A percentile compares a stretch with the other conserved stretches of the same genome.
These are phyloP conservation scores for Fusarium chaquense DNA, from an alignment of 2,329 filamentous ascomycete genomes.

Conservation along the genomic window DNA sequence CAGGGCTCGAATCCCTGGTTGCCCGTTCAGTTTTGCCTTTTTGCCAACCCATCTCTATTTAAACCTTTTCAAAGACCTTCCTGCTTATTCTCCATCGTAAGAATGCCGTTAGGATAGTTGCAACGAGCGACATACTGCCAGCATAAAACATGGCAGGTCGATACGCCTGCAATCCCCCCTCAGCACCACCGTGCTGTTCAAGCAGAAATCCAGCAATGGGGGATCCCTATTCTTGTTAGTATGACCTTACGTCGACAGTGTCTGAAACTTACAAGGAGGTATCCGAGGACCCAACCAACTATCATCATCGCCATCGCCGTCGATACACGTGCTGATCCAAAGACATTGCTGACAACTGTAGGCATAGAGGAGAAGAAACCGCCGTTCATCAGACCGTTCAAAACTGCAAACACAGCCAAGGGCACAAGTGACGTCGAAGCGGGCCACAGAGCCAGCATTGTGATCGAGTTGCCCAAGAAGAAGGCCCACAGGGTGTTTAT, in stretches of 20 bases:
- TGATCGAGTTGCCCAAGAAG: constrained; percentile 65
- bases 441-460: constrained; percentile 72
- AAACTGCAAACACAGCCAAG: constrained; percentile 66
- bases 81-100: constrained; percentile 29
- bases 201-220: constrained; percentile 72
- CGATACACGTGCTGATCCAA: constrained; percentile 65
- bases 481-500: constrained; percentile 67
- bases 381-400: constrained; percentile 71
- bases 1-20: no score
- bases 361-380: constrained; percentile 74
- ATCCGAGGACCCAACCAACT: constrained; percentile 70
- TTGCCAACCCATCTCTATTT: no score
- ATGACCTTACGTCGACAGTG: fast-evolving
- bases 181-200: constrained; percentile 64
- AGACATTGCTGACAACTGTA: constrained; percentile 70
- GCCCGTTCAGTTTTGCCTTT: no score
- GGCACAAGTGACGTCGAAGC: constrained; percentile 66
- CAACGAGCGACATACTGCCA: constrained; percentile 49
- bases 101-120: constrained; percentile 17
- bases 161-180: constrained; percentile 62
- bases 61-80: constrained; percentile 12
- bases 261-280: constrained; percentile 63
- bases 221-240: constrained; percentile 56
- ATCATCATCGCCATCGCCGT: constrained; percentile 73
- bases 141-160: constrained; percentile 73